Evolutionary conservation across 345 rosid species (phyloP), one percentile per base, ranked within the genome.

Genomic region (Linum trigynum): DNA sequence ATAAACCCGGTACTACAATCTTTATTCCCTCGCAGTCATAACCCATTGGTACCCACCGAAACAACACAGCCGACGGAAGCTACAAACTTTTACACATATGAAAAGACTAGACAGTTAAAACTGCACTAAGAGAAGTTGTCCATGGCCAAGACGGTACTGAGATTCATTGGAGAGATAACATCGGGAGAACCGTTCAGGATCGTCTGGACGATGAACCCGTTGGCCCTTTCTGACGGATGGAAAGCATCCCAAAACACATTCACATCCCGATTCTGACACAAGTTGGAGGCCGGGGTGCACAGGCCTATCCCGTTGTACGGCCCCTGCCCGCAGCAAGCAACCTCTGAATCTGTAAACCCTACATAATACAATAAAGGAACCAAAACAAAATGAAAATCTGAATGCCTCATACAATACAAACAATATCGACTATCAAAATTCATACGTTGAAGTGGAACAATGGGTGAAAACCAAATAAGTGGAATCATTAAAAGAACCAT

Each of bases 181-280:
- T 65, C 16, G 67, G 58, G 37, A 14, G 58, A 35, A 39, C 67
- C 67, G 14, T 35, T 36, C 10, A 65, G 7, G 67, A 65, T 37
- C 1, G 15, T 40, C 14, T 10, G 41, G 11, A 53, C 67, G 8
- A 65, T 65, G 36, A 65, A 32, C 37, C 59, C 53, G 57, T 65
- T 65, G 2, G 67, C 67, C 59, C 16, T 65, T 65, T 65, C 67
- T 3, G 67, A 65, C 14, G 67, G 67, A 15, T 65, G 67, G 32
- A 65, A 65, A 9, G 75, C 41, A 63, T 72, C 71, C 75, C 75
- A 72, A 39, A 72, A 67, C 4, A 62, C 64, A 63, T 57, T 66
- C 3, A 62, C 3, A 2, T 72, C 64, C 0, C 71, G 40, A 23
- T 66, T 45, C 3, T 37, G 36, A 57, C 75, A 72, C 67, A 72